Evolutionary conservation across 257 asterid genomes (phyloP).

Genomic region (Datura wrightii): DNA sequence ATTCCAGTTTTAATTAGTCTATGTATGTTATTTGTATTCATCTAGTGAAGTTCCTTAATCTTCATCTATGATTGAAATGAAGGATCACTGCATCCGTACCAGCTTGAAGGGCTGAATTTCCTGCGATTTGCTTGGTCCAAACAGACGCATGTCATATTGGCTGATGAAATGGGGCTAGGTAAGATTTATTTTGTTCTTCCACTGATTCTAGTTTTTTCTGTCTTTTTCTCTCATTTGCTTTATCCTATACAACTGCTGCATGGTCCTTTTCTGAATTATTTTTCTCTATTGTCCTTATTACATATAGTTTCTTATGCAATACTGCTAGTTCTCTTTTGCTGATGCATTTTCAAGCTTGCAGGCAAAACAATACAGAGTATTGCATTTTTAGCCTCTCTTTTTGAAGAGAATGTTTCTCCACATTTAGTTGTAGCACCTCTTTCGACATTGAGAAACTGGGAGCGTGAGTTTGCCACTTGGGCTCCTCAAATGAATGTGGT

Average conservation of each 20-base stretch:
- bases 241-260: background rate
- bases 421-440: constrained; percentile 98
- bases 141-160: constrained; percentile 97
- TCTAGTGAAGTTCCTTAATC: constrained; percentile 14
- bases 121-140: constrained; percentile 96
- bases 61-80: constrained; percentile 28
- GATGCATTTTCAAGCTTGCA: constrained; percentile 47
- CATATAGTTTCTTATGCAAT: constrained; percentile 19
- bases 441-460: constrained; percentile 98
- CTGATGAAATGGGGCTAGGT: constrained; percentile 92
- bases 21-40: background rate
- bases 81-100: constrained; percentile 98
- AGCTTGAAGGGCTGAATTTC: constrained; percentile 99
- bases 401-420: constrained; percentile 75
- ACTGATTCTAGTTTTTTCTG: constrained; percentile 25
- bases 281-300: constrained; percentile 3
- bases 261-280: background rate
- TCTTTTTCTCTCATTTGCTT: constrained; percentile 28
- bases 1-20: background rate
- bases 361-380: constrained; percentile 99
- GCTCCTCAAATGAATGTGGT: constrained; percentile 99
- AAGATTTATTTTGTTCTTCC: constrained; percentile 41
- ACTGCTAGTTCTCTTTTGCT: constrained; percentile 27
- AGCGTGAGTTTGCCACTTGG: constrained; percentile 99
- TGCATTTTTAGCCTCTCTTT: constrained; percentile 95